Conservation (phyloP, 2,329 filamentous ascomycete species). For the Biscogniauxia marginata region DNA sequence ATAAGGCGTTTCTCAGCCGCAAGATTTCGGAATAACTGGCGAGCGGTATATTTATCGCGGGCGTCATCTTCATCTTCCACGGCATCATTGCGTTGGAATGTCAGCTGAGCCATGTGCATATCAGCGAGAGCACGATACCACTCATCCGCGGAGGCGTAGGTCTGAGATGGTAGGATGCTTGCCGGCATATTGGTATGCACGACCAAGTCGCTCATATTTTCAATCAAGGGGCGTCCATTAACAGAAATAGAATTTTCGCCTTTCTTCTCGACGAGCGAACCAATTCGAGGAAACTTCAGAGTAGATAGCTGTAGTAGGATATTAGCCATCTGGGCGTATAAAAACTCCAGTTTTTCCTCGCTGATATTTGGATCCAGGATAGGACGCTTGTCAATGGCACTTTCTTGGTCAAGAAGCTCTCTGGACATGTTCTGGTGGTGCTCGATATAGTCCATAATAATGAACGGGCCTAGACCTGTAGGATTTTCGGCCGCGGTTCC, state of each 20-base stretch:
- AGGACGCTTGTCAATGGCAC: slow-evolving; percentile 28
- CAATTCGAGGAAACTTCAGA: slow-evolving; percentile 38
- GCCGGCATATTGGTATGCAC: slow-evolving; percentile 17
- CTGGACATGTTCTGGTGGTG: slow-evolving; percentile 29
- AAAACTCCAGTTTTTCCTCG: slow-evolving; percentile 30
- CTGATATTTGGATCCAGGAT: slow-evolving; percentile 35
- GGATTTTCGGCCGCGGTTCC: slow-evolving; percentile 33
- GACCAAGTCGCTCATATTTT: slow-evolving; percentile 42
- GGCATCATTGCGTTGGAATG: slow-evolving; percentile 41
- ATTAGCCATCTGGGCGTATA: slow-evolving; percentile 41
- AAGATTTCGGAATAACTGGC: slow-evolving; percentile 40
- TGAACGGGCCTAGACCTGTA: slow-evolving; percentile 35
- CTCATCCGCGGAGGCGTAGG: slow-evolving; percentile 33
- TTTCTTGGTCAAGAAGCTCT: too few relatives aligned
- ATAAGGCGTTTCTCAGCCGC: slow-evolving; percentile 14
- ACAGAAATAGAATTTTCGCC: slow-evolving; percentile 30
- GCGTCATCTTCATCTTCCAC: slow-evolving; percentile 38
- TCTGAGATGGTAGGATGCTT: slow-evolving; percentile 13
- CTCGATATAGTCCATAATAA: slow-evolving; percentile 39
- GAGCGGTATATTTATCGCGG: slow-evolving; percentile 42
- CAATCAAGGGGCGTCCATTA: slow-evolving; percentile 36
- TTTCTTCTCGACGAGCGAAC: slow-evolving; percentile 32
- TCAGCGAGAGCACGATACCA: slow-evolving; percentile 41
- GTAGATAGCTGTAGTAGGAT: slow-evolving; percentile 39
- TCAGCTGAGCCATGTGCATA: slow-evolving; percentile 39